phyloP scores from a whole-genome alignment of 768 basidiomycete species.

The Mycena rebaudengoi region DNA sequence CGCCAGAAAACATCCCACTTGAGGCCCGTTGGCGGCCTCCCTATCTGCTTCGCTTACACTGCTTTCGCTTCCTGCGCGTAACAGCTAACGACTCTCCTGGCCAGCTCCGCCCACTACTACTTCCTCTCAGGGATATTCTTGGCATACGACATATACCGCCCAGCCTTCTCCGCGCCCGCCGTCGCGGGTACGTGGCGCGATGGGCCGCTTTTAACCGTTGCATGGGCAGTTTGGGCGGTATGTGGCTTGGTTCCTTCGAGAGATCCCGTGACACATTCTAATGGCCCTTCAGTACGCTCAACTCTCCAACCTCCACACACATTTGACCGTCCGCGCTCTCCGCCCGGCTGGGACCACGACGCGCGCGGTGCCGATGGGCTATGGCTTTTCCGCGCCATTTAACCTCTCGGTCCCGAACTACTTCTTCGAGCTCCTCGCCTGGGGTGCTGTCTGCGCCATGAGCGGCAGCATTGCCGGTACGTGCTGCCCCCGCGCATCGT shows the following conservation, averaged over 20 bases:
- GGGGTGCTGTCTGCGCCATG: conserved; percentile 77
- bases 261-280: not conserved
- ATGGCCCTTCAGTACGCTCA: conserved; percentile 73
- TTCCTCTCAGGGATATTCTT: conserved; percentile 81
- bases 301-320: conserved; percentile 84
- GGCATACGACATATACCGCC: conserved; percentile 83
- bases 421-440: conserved; percentile 86
- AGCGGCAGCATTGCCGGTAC: conserved; percentile 80
- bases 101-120: conserved; percentile 91
- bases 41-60: too few species aligned
- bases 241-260: conserved; percentile 39
- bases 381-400: conserved; percentile 74
- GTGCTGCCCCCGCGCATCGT: not conserved
- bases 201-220: conserved; percentile 71
- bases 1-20: not conserved
- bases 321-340: conserved; percentile 83
- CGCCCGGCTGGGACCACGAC: conserved; percentile 82
- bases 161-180: conserved; percentile 75
- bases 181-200: conserved; percentile 71
- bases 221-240: conserved; percentile 79
- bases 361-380: conserved; percentile 91
- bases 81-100: not conserved
- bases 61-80: too few species aligned
- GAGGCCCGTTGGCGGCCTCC: too few species aligned
- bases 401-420: conserved; percentile 92